Evolutionary conservation across 2,329 filamentous ascomycete genomes (phyloP).

Genomic region (Stagonosporopsis tanaceti): DNA sequence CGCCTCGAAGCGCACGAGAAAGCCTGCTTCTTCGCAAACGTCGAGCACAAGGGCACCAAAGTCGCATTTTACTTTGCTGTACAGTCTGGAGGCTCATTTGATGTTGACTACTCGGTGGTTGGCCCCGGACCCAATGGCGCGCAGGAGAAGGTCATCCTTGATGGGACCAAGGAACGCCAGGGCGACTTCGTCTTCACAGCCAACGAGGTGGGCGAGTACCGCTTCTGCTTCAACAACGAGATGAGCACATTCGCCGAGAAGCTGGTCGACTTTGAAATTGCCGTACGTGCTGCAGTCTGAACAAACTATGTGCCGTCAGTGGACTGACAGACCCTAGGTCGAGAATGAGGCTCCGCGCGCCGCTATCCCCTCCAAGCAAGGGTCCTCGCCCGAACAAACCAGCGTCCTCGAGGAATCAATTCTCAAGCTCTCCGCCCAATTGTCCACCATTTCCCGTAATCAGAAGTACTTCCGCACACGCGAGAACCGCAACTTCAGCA

Average conservation of each 20-base stretch:
- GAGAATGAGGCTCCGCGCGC: conserved; percentile 86
- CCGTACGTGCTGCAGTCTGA: conserved; percentile 64
- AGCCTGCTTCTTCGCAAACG: conserved; percentile 90
- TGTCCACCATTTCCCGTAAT: conserved; percentile 94
- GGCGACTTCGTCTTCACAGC: conserved; percentile 98
- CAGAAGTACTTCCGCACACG: conserved; percentile 99
- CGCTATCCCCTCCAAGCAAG: conserved; percentile 85
- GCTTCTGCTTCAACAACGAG: conserved; percentile 98
- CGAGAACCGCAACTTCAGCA: conserved; percentile 99
- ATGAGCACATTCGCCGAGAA: conserved; percentile 99
- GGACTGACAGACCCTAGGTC: conserved; percentile 65
- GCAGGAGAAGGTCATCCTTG: conserved; percentile 76
- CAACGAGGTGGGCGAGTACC: conserved; percentile 85
- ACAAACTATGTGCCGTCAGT: neutral
- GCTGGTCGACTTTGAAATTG: conserved; percentile 96
- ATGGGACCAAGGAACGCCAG: conserved; percentile 90
- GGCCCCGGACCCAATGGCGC: conserved; percentile 64
- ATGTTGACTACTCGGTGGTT: conserved; percentile 90
- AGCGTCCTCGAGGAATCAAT: conserved; percentile 89
- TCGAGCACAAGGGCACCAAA: conserved; percentile 82
- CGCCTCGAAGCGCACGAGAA: conserved; percentile 89
- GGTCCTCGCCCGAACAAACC: conserved; percentile 87
- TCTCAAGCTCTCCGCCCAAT: conserved; percentile 89
- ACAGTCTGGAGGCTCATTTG: conserved; percentile 97
- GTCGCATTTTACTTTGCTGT: conserved; percentile 99